Evolutionary conservation across 192 early-diverging fungal genomes (phyloP).

Genomic region (Dissophora ornata): DNA sequence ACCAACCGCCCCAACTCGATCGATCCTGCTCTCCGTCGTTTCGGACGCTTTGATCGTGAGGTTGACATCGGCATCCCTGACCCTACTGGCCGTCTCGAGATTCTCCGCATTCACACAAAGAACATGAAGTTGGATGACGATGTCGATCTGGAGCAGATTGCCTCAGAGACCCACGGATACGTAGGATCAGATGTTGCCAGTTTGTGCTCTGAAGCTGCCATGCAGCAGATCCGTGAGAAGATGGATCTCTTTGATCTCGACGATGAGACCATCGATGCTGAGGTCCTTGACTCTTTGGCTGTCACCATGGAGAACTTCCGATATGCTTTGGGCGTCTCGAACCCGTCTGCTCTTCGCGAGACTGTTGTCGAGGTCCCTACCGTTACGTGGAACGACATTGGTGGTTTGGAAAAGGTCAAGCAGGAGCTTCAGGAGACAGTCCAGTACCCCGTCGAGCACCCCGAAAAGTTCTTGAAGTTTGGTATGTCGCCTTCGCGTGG

Average conservation of each 20-base stretch:
- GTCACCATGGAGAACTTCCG: slow-evolving; percentile 99
- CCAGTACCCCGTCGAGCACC: slow-evolving; percentile 98
- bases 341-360: slow-evolving; percentile 99
- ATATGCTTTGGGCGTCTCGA: slow-evolving; percentile 92
- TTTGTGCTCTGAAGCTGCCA: slow-evolving; percentile 98
- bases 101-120: slow-evolving; percentile 99
- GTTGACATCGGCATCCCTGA: slow-evolving; percentile 99
- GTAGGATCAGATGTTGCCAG: slow-evolving; percentile 98
- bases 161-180: slow-evolving; percentile 96
- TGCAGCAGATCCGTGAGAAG: slow-evolving; percentile 99
- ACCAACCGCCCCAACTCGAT: slow-evolving; percentile 99
- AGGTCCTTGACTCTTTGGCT: slow-evolving; percentile 93
- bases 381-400: slow-evolving; percentile 95
- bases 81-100: slow-evolving; percentile 97
- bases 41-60: slow-evolving; percentile 99
- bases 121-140: slow-evolving; percentile 99
- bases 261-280: slow-evolving; percentile 98
- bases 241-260: slow-evolving; percentile 99
- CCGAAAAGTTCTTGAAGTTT: slow-evolving; percentile 99
- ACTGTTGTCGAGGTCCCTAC: slow-evolving; percentile 98
- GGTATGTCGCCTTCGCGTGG: slow-evolving; percentile 97
- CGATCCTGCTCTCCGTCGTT: slow-evolving; percentile 97
- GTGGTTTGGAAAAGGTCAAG: slow-evolving; percentile 98
- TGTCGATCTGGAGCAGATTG: slow-evolving; percentile 97
- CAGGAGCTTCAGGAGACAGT: slow-evolving; percentile 98